Evolutionary conservation across 2,329 filamentous ascomycete genomes (phyloP), one percentile per base, ranked within the genome.

Genomic region (Monilinia vaccinii-corymbosi): DNA sequence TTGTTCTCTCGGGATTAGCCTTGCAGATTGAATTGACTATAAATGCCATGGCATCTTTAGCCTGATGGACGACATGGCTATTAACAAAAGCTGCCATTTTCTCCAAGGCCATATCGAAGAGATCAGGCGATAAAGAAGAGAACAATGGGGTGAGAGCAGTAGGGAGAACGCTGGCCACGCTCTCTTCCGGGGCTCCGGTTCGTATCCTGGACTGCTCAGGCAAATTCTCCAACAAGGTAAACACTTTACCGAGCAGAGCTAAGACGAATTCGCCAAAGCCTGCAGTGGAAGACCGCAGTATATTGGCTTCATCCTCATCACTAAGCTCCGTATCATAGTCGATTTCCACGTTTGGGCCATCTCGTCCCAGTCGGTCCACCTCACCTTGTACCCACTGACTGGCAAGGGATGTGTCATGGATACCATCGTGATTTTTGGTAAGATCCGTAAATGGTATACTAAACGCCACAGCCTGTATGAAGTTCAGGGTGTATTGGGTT

Each of bases 1-100:
- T 79, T 0, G 94, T 91, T 76, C 97, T 97, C 71, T 93, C 86
- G 0, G 95, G 92, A 67, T 95, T 90, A 66, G 96, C 91, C 75
- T 97, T 97, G 79, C 94, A 96, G 28, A 99, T 80, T 0, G 91
- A 89, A 73, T 97, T 97, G 75, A 93, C 89, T 58, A 97, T 97
- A 81, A 96, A 99, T 1, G 95, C 94, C 88, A 99, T 97, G 9
- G 94, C 93, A 78, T 99, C 94, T 65, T 93, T 81, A 57, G 94
- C 93, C 74, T 97, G 94, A 69, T 99, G 92, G 21, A 99, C 93
- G 52, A 99, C 94, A 75, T 97, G 94, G 64, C 89, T 89, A 1
- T 89, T 87, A 31, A 97, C 88, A 72, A 99, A 99, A 36, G 89
- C 84, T 2, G 91, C 88, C 67, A 99, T 85, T 77, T 97, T 97